Percentiles rank a stretch among this genome's conserved stretches.
Evolutionary conservation across 2,329 filamentous ascomycete species (phyloP).

Genomic region (Epichloe hybrida): DNA sequence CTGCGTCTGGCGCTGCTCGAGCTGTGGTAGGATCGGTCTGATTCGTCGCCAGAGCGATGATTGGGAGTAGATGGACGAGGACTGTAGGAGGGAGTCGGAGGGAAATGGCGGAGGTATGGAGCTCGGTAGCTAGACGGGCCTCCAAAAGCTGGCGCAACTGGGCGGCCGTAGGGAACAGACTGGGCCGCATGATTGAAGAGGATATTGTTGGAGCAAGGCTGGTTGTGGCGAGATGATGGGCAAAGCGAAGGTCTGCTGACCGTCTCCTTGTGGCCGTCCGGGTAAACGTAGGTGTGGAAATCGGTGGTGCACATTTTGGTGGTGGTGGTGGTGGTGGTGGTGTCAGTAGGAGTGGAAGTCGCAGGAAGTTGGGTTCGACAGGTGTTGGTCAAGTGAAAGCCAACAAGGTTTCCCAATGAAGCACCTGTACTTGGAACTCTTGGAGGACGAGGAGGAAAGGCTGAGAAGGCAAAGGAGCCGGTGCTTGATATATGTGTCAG

Average conservation of each 20-base stretch:
- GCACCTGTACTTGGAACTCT: background rate
- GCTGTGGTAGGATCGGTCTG: conserved; percentile 22
- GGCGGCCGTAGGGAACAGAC: conserved; percentile 17
- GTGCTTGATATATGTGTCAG: no score
- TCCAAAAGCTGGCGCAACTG: conserved; percentile 10
- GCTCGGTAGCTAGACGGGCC: background rate
- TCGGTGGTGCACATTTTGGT: conserved; percentile 38
- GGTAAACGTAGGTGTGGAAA: conserved; percentile 32
- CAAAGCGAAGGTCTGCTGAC: conserved; percentile 25
- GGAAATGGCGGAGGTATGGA: conserved; percentile 20
- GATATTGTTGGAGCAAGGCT: conserved; percentile 28
- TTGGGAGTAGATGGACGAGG: conserved; percentile 17
- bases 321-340: background rate
- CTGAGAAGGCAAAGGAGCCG: no score
- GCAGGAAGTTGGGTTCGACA: no score
- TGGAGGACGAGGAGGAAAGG: background rate
- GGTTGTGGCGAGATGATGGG: conserved; percentile 23
- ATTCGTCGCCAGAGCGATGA: conserved; percentile 25
- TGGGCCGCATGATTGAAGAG: conserved; percentile 28
- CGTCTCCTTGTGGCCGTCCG: conserved; percentile 27
- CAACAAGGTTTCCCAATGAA: no score
- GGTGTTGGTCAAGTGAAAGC: no score
- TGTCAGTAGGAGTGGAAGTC: no score
- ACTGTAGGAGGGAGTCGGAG: conserved; percentile 27
- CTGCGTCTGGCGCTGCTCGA: conserved; percentile 18